A percentile compares a stretch with the other conserved stretches of the same genome.
phyloP scores from a whole-genome alignment of 192 early-diverging fungal genomes.

The Dispira simplex region DNA sequence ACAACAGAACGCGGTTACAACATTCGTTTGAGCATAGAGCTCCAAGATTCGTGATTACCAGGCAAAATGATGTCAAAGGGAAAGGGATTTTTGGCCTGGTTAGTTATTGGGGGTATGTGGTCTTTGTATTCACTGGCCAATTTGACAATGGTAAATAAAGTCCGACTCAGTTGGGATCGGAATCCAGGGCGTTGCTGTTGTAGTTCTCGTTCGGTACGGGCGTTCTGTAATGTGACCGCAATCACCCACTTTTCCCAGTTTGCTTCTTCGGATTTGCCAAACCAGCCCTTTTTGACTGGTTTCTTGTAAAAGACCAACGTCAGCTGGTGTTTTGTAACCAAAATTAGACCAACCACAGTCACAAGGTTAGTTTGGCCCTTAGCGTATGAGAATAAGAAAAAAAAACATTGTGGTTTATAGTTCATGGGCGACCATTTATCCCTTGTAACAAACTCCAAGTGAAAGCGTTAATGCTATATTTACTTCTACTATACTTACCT shows the following conservation, averaged over 20 bases:
- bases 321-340: slow-evolving; percentile 19
- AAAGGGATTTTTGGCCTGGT: slow-evolving; percentile 38
- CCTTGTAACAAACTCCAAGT: neutral
- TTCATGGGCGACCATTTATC: neutral
- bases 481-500: slow-evolving; percentile 23
- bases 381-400: neutral
- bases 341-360: neutral
- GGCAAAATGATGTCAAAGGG: slow-evolving; percentile 40
- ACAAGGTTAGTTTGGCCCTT: neutral
- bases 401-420: neutral
- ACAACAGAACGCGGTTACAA: neutral
- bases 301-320: slow-evolving; percentile 46
- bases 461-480: too few species aligned
- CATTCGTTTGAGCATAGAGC: slow-evolving; percentile 36
- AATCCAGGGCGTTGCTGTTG: slow-evolving; percentile 24
- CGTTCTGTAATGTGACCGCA: slow-evolving; percentile 27
- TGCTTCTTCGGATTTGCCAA: slow-evolving; percentile 32
- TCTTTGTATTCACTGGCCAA: slow-evolving; percentile 45
- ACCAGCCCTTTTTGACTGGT: slow-evolving; percentile 41
- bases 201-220: slow-evolving; percentile 31
- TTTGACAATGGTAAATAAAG: slow-evolving; percentile 31
- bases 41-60: slow-evolving; percentile 31
- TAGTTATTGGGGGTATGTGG: slow-evolving; percentile 47
- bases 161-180: slow-evolving; percentile 26
- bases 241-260: slow-evolving; percentile 49